Base-by-base conservation (phyloP, 2,329 filamentous ascomycete species). In the Ceratocystis harringtonii region DNA sequence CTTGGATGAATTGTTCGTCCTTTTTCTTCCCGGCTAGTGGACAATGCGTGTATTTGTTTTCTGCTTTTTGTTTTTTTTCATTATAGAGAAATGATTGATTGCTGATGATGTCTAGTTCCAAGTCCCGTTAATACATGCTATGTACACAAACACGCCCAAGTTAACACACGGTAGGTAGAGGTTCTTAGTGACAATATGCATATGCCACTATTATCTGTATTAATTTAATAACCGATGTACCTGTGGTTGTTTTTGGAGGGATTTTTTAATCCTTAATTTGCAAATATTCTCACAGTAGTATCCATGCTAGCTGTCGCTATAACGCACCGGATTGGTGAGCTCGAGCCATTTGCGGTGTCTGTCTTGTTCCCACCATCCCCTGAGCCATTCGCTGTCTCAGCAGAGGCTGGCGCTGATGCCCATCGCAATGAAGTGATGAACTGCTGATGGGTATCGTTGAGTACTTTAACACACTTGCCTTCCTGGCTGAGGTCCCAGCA, bases 401-500 rank as follows among this genome's bases (percentile, higher is more conserved):
- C 36, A 6, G 45, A 30, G 15, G 60, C 63, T 41, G 63, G 62
- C 22, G 62, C 84, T 0, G 92, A 92, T 1, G 91, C 92, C 92
- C 92, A 97, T 68, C 90, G 78, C 71, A 96, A 79, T 72, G 89
- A 92, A 68, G 84, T 91, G 62, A 96, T 84, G 71, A 97, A 96
- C 72, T 91, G 90, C 3, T 82, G 85, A 72, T 95, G 91, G 0
- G 85, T 85, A 68, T 90, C 89, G 45, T 81, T 80, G 17, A 97
- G 77, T 0, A 84, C 86, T 75, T 92, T 92, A 70, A 96, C 90
- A 71, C 90, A 92, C 72, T 91, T 92, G 52, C 89, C 90, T 73
- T 95, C 91, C 73, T 97, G 92, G 30, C 83, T 82, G 30, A 97
- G 78, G 76, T 97, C 92, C 92, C 92, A 97, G 78, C 92, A 96